Conservation (phyloP, 495 filamentous ascomycete genomes). For the Niebla homalea region DNA sequence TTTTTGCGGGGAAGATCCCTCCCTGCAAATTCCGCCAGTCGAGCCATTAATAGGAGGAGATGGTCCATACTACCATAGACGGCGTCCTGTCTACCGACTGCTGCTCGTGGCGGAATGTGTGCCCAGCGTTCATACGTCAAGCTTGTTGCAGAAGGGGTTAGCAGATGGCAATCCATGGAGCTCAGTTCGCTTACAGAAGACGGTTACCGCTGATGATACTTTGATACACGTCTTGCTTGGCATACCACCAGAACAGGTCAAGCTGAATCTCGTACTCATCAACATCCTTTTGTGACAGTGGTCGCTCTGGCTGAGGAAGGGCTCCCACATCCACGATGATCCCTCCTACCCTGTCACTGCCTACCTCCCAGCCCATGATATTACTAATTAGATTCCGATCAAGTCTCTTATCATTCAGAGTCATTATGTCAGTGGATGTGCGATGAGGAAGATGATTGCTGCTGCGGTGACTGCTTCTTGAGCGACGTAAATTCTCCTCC, state of each 20-base stretch:
- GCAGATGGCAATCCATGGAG: neutral
- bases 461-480: neutral
- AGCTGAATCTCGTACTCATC: slow-evolving; percentile 66
- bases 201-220: slow-evolving; percentile 76
- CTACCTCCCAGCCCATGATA: slow-evolving; percentile 31
- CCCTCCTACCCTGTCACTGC: slow-evolving; percentile 33
- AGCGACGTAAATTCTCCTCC: neutral
- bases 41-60: slow-evolving; percentile 66
- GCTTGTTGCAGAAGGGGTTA: slow-evolving; percentile 35
- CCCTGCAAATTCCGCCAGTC: slow-evolving; percentile 68
- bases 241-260: slow-evolving; percentile 95
- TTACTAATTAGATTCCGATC: slow-evolving; percentile 31
- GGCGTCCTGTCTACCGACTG: slow-evolving; percentile 63
- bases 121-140: slow-evolving; percentile 69
- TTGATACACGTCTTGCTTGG: slow-evolving; percentile 84
- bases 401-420: slow-evolving; percentile 29
- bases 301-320: slow-evolving; percentile 19
- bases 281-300: slow-evolving; percentile 57
- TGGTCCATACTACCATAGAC: slow-evolving; percentile 82
- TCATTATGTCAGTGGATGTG: slow-evolving; percentile 19
- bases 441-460: slow-evolving; percentile 4
- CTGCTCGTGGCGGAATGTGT: slow-evolving; percentile 72
- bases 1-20: slow-evolving; percentile 70
- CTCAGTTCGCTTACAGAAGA: slow-evolving; percentile 53
- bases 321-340: slow-evolving; percentile 21